A percentile compares a stretch with the other conserved stretches of the same genome.
phyloP scores from a whole-genome alignment of 1,284 basidiomycete genomes.

The Sphaerobolus stellatus region DNA sequence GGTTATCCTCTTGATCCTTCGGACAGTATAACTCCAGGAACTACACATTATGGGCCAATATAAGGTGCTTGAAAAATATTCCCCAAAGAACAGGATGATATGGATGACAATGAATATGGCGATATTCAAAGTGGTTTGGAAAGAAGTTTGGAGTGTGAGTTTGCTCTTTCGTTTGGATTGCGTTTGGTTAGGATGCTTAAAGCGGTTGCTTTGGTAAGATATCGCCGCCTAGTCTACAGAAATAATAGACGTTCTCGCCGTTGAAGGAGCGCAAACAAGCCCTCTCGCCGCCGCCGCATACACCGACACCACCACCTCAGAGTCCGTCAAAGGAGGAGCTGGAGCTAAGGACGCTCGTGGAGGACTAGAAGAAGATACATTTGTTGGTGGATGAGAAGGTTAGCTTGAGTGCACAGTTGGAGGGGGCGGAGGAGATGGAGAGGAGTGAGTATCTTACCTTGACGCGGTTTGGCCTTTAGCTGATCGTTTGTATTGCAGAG shows the following conservation, averaged over 20 bases:
- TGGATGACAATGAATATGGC: too few species aligned
- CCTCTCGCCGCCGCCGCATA: conserved; percentile 1
- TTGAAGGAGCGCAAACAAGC: neutral
- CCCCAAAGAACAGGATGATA: too few species aligned
- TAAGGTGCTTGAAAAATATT: too few species aligned
- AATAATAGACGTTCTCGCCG: conserved; percentile 5
- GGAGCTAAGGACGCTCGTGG: conserved; percentile 17
- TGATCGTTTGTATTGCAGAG: conserved; percentile 37
- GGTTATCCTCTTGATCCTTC: too few species aligned
- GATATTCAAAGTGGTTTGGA: too few species aligned
- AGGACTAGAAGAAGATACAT: conserved; percentile 63
- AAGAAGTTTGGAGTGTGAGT: conserved; percentile 9
- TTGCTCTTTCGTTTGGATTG: conserved; percentile 1
- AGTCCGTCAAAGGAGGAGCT: neutral
- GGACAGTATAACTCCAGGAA: too few species aligned
- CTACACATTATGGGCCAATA: too few species aligned
- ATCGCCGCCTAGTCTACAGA: neutral
- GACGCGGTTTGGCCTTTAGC: neutral
- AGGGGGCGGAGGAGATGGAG: conserved; percentile 50
- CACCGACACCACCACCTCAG: neutral
- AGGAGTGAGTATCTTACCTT: conserved; percentile 39
- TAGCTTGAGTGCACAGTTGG: conserved; percentile 51
- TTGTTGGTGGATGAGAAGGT: conserved; percentile 70
- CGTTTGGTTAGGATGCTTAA: conserved; percentile 29
- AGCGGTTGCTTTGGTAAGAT: neutral